Conservation (phyloP, 1,139 yeast species). For the Candida pseudoviswanathii region DNA sequence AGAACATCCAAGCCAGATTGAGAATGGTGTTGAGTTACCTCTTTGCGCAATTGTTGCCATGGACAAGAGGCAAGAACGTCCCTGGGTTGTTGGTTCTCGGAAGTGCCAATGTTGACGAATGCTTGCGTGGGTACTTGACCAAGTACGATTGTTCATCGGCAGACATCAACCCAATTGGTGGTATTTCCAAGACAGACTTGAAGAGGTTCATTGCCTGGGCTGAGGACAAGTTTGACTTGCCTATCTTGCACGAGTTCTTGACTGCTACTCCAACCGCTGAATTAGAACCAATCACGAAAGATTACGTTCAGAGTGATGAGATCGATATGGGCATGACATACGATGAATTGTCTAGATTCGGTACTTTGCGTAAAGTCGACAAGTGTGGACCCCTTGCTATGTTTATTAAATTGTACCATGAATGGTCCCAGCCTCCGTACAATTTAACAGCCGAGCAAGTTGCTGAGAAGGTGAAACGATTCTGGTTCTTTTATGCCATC, state of each 20-base stretch:
- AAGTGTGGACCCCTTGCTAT: constrained; percentile 96
- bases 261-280: constrained; percentile 98
- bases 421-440: constrained; percentile 77
- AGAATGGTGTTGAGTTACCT: constrained; percentile 93
- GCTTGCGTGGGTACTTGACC: constrained; percentile 91
- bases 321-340: constrained; percentile 98
- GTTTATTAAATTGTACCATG: constrained; percentile 86
- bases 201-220: constrained; percentile 86
- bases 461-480: constrained; percentile 88
- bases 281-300: constrained; percentile 89
- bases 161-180: constrained; percentile 96
- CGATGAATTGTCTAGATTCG: constrained; percentile 88
- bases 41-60: constrained; percentile 92
- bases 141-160: constrained; percentile 97
- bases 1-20: constrained; percentile 92
- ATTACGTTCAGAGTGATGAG: constrained; percentile 94
- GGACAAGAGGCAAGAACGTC: constrained; percentile 71
- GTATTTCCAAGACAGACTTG: constrained; percentile 90
- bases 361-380: constrained; percentile 86
- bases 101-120: constrained; percentile 97
- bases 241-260: constrained; percentile 74
- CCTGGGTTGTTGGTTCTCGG: constrained; percentile 91
- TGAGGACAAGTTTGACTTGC: constrained; percentile 64
- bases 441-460: constrained; percentile 77
- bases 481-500: constrained; percentile 90